phyloP scores from a whole-genome alignment of 1,139 yeast species.

The Ogataea hybrid region DNA sequence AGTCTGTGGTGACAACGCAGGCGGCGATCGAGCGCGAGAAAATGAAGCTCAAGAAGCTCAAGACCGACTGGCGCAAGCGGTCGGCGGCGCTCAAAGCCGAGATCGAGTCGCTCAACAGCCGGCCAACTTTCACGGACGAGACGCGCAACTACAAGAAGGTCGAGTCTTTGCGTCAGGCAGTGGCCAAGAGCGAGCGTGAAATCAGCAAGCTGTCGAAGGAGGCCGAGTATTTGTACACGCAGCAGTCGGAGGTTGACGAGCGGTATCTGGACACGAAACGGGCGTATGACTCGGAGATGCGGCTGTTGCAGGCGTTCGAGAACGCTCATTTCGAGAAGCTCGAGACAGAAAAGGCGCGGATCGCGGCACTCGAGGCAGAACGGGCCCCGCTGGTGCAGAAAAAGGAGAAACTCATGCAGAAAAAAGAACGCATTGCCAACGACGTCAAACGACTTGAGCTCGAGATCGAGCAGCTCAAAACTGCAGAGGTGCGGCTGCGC shows the following conservation, averaged over 20 bases:
- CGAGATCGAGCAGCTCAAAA: constrained; percentile 34
- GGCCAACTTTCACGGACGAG: constrained; percentile 46
- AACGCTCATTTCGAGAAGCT: constrained; percentile 30
- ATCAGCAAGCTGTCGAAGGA: constrained; percentile 38
- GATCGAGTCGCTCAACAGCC: constrained; percentile 52
- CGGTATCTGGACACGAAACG: constrained; percentile 40
- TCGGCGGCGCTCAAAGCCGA: constrained; percentile 52
- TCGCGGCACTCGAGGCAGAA: constrained; percentile 34
- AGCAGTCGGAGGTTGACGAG: constrained; percentile 39
- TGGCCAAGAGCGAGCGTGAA: constrained; percentile 42
- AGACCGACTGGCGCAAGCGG: constrained; percentile 60
- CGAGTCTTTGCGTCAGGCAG: constrained; percentile 39
- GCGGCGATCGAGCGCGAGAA: constrained; percentile 52
- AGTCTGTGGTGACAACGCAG: constrained; percentile 60
- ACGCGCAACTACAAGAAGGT: constrained; percentile 45
- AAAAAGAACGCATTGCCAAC: constrained; percentile 27
- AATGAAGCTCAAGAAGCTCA: constrained; percentile 52
- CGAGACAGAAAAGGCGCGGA: constrained; percentile 23
- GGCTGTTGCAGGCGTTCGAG: constrained; percentile 37
- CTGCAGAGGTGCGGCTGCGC: constrained; percentile 31
- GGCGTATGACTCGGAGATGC: constrained; percentile 36
- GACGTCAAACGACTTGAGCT: constrained; percentile 30
- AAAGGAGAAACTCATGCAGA: constrained; percentile 36
- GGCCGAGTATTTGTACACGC: constrained; percentile 31
- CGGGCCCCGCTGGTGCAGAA: constrained; percentile 34